Evolutionary conservation across 2,329 filamentous ascomycete genomes (phyloP), one percentile per base, ranked within the genome.

Genomic region (Colletotrichum lini): DNA sequence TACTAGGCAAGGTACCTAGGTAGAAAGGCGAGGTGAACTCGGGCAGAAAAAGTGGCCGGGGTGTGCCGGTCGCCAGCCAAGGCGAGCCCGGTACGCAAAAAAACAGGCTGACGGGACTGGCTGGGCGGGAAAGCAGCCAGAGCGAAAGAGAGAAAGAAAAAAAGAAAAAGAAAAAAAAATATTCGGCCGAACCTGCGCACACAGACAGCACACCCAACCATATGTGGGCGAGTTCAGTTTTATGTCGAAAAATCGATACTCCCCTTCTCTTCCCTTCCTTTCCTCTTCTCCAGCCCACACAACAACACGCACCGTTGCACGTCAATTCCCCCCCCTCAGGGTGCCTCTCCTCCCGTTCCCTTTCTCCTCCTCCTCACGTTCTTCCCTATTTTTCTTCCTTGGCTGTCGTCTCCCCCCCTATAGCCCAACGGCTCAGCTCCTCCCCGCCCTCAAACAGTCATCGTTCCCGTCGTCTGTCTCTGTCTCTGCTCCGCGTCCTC

Each of bases 251-350:
- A 74, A 72, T 72, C 64, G 64, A 67, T 68, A 63, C 68, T 71
- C 65, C 61, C 54, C 68, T 72, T 74, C 65, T 64, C 59, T 72
- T 61, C 54, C 60, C 63, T 68, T 69, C 58, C 67, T 53, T 67
- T 69, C 57, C 67, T 62, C 64, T 70, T 61, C 58, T 70, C 59
- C 70, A 74, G 72, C 70, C 74, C 73, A 74, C 69, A 72, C 72
- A 72, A 72, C 73, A 70, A 66, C 66, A 73, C 83, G 82, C 83
- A 80, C 82, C 82, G 83, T 70, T 73, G 83, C 82, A 82, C 80
- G 83, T 80, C 84, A 84, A 84, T 82, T 60, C 74, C 66, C 49
- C 77, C 77, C 78, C 76, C 75, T 74, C 74, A 80, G 82, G 83
- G 83, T 82, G 81, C 81, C 81, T 80, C 77, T 78, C 77, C 77